These are phyloP conservation scores for Scytalidium sp. DNA, from an alignment of 2,329 filamentous ascomycete species.

Conservation along the genomic window DNA sequence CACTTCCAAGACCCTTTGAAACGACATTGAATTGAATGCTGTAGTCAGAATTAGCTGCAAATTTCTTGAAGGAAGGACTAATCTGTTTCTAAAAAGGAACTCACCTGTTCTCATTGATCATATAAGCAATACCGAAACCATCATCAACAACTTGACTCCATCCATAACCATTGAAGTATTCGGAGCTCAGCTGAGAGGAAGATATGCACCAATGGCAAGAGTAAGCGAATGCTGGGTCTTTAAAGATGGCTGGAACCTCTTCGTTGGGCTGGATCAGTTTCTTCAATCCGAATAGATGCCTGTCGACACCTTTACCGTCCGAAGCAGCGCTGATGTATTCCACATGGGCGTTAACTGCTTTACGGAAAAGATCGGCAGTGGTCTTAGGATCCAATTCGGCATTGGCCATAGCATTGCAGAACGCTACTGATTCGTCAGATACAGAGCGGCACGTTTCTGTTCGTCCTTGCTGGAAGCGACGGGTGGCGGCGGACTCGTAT, in stretches of 20 bases:
- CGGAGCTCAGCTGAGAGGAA: slow-evolving; percentile 84
- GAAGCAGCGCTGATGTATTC: slow-evolving; percentile 89
- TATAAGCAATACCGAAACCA: slow-evolving; percentile 97
- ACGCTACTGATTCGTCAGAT: slow-evolving; percentile 86
- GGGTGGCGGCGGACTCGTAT: slow-evolving; percentile 93
- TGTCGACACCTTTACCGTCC: slow-evolving; percentile 90
- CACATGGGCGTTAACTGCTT: slow-evolving; percentile 76
- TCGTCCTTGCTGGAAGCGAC: slow-evolving; percentile 92
- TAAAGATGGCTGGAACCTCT: slow-evolving; percentile 77
- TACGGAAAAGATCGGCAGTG: slow-evolving; percentile 73
- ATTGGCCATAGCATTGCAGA: slow-evolving; percentile 85
- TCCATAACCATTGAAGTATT: slow-evolving; percentile 98
- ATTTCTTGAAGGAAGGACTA: not conserved
- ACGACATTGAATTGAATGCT: slow-evolving; percentile 98
- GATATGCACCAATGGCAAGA: slow-evolving; percentile 86
- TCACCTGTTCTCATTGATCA: slow-evolving; percentile 98
- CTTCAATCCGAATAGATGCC: slow-evolving; percentile 97
- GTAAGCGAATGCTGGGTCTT: slow-evolving; percentile 83
- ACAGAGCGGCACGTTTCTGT: slow-evolving; percentile 95
- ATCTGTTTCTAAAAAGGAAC: slow-evolving; percentile 19
- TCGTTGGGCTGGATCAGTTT: slow-evolving; percentile 80
- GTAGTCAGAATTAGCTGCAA: slow-evolving; percentile 18
- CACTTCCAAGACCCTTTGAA: slow-evolving; percentile 84
- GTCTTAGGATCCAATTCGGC: slow-evolving; percentile 58
- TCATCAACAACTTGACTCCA: slow-evolving; percentile 98